Evolutionary conservation across 257 asterid species (phyloP), one percentile per base, ranked within the genome.

Genomic region (Capsicum baccatum): DNA sequence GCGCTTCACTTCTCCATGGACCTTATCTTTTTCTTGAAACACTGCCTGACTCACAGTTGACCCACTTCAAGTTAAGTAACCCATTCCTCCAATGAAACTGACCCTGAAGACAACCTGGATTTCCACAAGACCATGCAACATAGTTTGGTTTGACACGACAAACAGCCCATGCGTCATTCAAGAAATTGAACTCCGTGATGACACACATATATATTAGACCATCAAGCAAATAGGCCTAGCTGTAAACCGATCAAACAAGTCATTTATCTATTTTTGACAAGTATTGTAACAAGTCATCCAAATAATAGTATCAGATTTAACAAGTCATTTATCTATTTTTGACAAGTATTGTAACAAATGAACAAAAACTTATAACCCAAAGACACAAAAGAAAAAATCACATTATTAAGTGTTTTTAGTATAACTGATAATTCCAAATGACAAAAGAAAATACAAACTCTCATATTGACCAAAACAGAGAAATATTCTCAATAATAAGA

Each of bases 391-490:
- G 4, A 33, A 14, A 54, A 52, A 0, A 4, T 73, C 55, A 64
- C 63, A 50, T 54, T 21, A 14, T 21, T 78, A 26, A 15, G 66
- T 14, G 35, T 54, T 16, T 14, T 78, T 78, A 33, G 82, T 64
- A 54, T 15, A 54, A 26, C 16, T 78, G 33, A 33, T 37, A 78
- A 78, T 35, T 67, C 44, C 14, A 26, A 76, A 55, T 4, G 48
- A 52, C 47, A 74, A 44, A 48, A 11, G 48, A 68, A 68, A 68
- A 68, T 6, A 69, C 55, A 2, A 68, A 69, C 79, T 42, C 14
- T 35, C 50, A 33, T 78, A 7, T 48, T 3, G 58, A 73, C n/a
- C 59, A 73, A 73, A 73, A 48, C 59, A 73, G 59, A 73, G n/a
- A 47, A 19, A 73, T 73, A 11, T 48, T 71, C n/a, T 44, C 10